Base-by-base conservation (phyloP, 345 rosid species). In the Corchorus capsularis region DNA sequence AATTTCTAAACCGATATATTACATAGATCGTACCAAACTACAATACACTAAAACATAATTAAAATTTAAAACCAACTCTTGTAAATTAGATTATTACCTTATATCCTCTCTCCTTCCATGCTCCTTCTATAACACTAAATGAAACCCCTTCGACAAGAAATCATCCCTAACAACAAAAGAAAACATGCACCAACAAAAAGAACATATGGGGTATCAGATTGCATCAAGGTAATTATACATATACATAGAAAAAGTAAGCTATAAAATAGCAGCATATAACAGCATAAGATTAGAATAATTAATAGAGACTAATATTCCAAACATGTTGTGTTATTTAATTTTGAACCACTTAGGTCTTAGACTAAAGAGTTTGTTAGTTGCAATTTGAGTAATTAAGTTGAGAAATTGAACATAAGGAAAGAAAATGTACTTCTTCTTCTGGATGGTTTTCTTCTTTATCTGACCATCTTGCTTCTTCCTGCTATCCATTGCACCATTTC, bases 61-160 rank as follows among this genome's bases (percentile, higher is more conserved):
- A 8, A 9, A 9, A 56, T 1, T 47, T 47, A 8, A 9, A 9
- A 56, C 27, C 27, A 27, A 27, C 27, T 27, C 1, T 27, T 27
- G 27, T 27, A 27, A 27, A 27, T 27, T 12, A 61, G 13, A 32
- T 61, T 13, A 61, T 63, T 63, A 63, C 69, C 49, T 39, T 49
- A 41, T 63, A 17, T 63, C 49, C 15, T 16, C 41, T 63, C 49
- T 39, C 13, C 34, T 20, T 5, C 19, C 22, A 7, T 57, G 62
- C 34, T 19, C 34, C 13, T 7, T 8, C 68, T 39, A 63, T 39
- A 63, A 39, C 47, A 16, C 68, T 49, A 63, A 2, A 27, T 39
- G 68, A 63, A 63, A 63, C 14, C 68, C 47, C 49, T 39, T 39
- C 0, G 69, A 63, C 49, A 63, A 63, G 69, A 63, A 63, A 63